A percentile compares a stretch with the other conserved stretches of the same genome.
Evolutionary conservation across 75 land plant species (phyloP).

Genomic region (Gnetum montanum): DNA sequence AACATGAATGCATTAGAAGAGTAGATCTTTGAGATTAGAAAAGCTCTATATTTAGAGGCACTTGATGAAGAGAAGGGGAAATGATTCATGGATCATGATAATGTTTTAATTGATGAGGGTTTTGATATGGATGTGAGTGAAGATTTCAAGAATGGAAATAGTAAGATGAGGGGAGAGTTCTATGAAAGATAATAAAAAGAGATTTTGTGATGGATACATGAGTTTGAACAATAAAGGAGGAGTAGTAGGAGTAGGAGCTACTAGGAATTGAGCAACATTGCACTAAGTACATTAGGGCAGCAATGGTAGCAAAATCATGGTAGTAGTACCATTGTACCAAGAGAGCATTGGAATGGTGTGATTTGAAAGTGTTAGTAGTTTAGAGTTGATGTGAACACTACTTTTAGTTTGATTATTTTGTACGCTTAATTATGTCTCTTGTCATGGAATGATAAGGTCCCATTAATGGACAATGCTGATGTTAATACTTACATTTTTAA

Average conservation of each 20-base stretch:
- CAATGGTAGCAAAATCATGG: too few species aligned
- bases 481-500: too few species aligned
- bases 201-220: not conserved
- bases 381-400: too few species aligned
- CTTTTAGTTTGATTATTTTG: too few species aligned
- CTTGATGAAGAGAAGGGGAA: constrained; percentile 8
- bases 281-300: too few species aligned
- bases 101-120: constrained; percentile 5
- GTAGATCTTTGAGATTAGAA: not conserved
- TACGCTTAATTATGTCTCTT: too few species aligned
- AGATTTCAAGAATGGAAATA: not conserved
- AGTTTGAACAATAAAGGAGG: not conserved
- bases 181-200: not conserved
- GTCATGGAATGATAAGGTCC: too few species aligned
- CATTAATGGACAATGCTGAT: too few species aligned
- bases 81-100: not conserved
- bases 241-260: not conserved
- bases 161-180: not conserved
- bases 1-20: not conserved
- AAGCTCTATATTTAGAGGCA: constrained; percentile 4
- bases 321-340: too few species aligned
- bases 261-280: not conserved
- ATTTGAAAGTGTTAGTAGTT: too few species aligned
- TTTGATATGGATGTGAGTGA: not conserved
- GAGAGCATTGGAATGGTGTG: too few species aligned